Conservation (phyloP, 2,329 filamentous ascomycete species). For the Xylaria digitata region DNA sequence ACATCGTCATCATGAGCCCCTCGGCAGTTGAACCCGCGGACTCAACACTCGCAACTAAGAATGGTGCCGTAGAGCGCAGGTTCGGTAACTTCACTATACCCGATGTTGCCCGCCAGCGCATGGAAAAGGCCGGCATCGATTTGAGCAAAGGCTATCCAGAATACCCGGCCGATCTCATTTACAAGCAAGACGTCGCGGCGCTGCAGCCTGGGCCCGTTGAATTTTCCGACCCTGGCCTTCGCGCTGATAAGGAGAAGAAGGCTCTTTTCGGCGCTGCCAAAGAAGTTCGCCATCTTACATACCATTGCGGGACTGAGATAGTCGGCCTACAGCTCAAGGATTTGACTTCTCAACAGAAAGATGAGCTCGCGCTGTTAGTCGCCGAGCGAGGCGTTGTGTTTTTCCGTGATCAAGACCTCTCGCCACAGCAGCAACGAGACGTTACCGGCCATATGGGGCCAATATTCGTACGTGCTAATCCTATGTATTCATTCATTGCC, state of each 20-base stretch:
- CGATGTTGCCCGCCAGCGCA: constrained; percentile 18
- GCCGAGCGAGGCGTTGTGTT: constrained; percentile 27
- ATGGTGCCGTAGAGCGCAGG: constrained; percentile 5
- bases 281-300: constrained; percentile 22
- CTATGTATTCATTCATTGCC: neutral
- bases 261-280: constrained; percentile 25
- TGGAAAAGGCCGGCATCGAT: constrained; percentile 22
- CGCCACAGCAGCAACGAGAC: constrained; percentile 19
- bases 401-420: constrained; percentile 27
- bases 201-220: constrained; percentile 4
- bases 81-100: constrained; percentile 25
- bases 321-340: constrained; percentile 29
- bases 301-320: constrained; percentile 23
- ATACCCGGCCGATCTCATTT: constrained; percentile 1
- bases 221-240: constrained; percentile 8
- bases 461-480: constrained; percentile 19
- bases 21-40: constrained; percentile 15
- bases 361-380: constrained; percentile 17
- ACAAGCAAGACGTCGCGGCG: constrained; percentile 14
- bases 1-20: constrained; percentile 19
- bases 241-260: constrained; percentile 22
- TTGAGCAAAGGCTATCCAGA: constrained; percentile 22
- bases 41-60: neutral
- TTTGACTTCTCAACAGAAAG: constrained; percentile 12
- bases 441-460: constrained; percentile 12